phyloP scores from a whole-genome alignment of 306 rosid species.

The Vigna radiata region DNA sequence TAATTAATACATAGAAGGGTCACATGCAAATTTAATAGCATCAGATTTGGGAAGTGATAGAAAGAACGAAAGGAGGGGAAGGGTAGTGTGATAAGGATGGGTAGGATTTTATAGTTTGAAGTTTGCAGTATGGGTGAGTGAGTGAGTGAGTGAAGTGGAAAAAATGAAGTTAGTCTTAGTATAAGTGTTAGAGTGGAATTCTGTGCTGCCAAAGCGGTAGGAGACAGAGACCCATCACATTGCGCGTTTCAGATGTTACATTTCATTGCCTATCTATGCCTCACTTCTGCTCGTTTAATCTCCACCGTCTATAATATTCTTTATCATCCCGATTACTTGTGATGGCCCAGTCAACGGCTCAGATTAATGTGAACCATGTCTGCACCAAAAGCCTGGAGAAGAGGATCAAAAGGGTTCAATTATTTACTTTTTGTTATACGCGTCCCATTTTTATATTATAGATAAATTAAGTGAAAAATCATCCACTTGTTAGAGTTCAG shows the following conservation, averaged over 20 bases:
- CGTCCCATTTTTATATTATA: not conserved
- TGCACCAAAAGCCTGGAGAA: not conserved
- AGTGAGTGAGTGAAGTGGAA: not conserved
- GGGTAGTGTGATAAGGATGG: not conserved
- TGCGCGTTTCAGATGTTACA: not conserved
- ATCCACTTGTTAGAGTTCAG: slow-evolving; percentile 6
- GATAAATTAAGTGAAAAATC: not conserved
- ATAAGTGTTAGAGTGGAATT: slow-evolving; percentile 35
- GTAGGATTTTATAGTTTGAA: not conserved
- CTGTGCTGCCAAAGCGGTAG: slow-evolving; percentile 47
- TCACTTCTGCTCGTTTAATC: not conserved
- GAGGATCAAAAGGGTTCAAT: not conserved
- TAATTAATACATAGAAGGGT: not conserved
- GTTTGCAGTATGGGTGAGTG: not conserved
- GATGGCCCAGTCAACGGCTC: not conserved
- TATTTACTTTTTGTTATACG: not conserved
- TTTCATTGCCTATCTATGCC: not conserved
- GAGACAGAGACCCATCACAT: slow-evolving; percentile 36
- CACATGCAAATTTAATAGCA: not conserved
- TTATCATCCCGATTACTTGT: not conserved
- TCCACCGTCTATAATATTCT: not conserved
- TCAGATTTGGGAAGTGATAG: slow-evolving; percentile 2
- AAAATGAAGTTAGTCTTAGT: not conserved
- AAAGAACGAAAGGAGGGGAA: not conserved
- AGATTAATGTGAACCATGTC: not conserved